phyloP scores from a whole-genome alignment of 2,329 filamentous ascomycete species.

The Cladosporium sp. region DNA sequence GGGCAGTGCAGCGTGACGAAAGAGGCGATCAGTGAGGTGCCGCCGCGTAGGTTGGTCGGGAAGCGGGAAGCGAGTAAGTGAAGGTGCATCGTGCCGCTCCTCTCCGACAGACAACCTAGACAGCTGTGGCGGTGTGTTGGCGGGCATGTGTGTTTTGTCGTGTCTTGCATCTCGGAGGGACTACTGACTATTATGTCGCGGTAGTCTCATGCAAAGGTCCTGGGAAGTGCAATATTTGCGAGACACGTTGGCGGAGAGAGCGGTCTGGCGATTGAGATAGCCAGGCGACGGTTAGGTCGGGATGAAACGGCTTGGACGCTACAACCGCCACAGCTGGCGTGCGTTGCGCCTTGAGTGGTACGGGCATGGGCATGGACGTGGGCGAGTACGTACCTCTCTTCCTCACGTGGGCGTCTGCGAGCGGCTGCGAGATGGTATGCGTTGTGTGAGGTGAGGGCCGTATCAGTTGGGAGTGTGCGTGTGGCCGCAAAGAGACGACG shows the following conservation, averaged over 20 bases:
- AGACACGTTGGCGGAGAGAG: neutral
- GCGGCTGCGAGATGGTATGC: no score
- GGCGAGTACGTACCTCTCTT: no score
- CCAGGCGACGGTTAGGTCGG: neutral
- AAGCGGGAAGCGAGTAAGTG: conserved; percentile 12
- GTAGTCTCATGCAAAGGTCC: neutral
- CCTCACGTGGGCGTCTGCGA: neutral
- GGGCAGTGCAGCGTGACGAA: conserved; percentile 7
- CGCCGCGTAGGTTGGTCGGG: conserved; percentile 1
- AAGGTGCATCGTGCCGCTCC: neutral
- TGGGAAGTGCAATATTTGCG: neutral
- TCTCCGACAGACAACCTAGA: neutral
- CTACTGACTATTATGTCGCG: neutral
- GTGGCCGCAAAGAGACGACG: no score
- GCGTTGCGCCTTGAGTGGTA: no score
- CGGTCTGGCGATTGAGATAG: neutral
- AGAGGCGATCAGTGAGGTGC: neutral
- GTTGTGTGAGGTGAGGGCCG: no score
- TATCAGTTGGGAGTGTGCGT: no score
- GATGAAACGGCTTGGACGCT: neutral
- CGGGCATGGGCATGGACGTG: no score
- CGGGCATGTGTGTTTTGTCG: neutral
- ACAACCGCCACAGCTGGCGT: conserved; percentile 2
- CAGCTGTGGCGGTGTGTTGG: conserved; percentile 12
- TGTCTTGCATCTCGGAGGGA: conserved; percentile 1